Evolutionary conservation across 176 grass and related monocot genomes (phyloP).

Genomic region (Rhynchospora breviuscula): DNA sequence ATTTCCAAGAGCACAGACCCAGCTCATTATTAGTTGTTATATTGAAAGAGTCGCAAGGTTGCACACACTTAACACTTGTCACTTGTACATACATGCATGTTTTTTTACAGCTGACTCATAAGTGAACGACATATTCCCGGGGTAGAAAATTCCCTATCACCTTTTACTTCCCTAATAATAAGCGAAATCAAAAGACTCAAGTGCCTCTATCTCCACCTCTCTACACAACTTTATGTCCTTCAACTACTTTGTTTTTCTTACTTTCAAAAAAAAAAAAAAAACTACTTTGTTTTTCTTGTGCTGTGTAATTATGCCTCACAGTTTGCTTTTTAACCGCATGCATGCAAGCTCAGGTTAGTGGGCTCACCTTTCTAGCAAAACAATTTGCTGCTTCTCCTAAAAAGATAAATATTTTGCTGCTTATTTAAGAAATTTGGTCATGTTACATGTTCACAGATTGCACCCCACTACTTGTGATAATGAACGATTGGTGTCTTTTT

Average conservation of each 20-base stretch:
- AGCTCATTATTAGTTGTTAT: not conserved
- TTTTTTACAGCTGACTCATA: not conserved
- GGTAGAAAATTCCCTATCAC: constrained; percentile 2
- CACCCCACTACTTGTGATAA: not conserved
- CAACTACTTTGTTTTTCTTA: no score
- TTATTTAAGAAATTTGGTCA: not conserved
- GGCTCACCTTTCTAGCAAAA: constrained; percentile 26
- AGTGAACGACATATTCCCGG: not conserved
- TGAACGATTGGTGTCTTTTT: not conserved
- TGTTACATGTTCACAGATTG: not conserved
- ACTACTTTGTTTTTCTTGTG: constrained; percentile 18
- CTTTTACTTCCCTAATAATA: not conserved
- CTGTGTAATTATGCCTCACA: constrained; percentile 18
- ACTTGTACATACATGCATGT: not conserved
- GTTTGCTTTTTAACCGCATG: constrained; percentile 35
- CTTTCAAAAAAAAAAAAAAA: no score
- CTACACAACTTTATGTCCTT: constrained; percentile 5
- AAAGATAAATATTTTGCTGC: not conserved
- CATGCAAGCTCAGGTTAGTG: constrained; percentile 26
- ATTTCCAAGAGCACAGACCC: no score
- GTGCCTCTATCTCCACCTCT: not conserved
- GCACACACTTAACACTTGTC: no score
- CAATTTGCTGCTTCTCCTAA: not conserved
- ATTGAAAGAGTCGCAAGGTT: no score
- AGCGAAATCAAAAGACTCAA: constrained; percentile 2